These are phyloP conservation scores for Zygosaccharomyces lentus DNA, from an alignment of 805 yeast genomes.

Conservation along the genomic window DNA sequence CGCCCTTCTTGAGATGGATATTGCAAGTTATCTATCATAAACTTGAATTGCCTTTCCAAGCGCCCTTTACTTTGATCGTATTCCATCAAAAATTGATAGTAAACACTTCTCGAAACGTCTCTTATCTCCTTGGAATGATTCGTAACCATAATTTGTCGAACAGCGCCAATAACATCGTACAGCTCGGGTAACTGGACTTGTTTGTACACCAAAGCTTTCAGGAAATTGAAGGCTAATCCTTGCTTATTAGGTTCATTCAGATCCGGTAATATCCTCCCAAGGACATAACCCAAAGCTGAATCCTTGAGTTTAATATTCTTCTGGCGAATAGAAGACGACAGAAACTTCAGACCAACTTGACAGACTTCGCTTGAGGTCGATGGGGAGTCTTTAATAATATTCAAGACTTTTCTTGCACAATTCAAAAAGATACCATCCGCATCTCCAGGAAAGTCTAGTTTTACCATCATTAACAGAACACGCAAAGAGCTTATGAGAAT, in stretches of 20 bases:
- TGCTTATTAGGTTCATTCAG: constrained; percentile 85
- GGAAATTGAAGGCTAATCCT: constrained; percentile 79
- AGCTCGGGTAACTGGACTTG: constrained; percentile 80
- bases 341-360: constrained; percentile 70
- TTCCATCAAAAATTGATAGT: constrained; percentile 82
- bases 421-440: constrained; percentile 46
- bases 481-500: constrained; percentile 66
- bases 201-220: constrained; percentile 71
- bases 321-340: constrained; percentile 68
- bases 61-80: constrained; percentile 90
- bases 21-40: constrained; percentile 71
- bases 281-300: constrained; percentile 65
- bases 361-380: constrained; percentile 72
- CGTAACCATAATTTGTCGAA: constrained; percentile 82
- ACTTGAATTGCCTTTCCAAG: constrained; percentile 75
- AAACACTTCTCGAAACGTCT: constrained; percentile 77
- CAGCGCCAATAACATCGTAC: constrained; percentile 79
- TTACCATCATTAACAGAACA: constrained; percentile 54
- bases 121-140: constrained; percentile 80
- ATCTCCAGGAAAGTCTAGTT: constrained; percentile 55
- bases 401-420: constrained; percentile 57
- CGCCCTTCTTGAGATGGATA: constrained; percentile 87
- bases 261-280: constrained; percentile 76
- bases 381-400: constrained; percentile 69
- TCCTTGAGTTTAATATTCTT: constrained; percentile 64